Evolutionary conservation across 2,329 filamentous ascomycete species (phyloP), one percentile per base, ranked within the genome.

Genomic region (Mariannaea elegans): DNA sequence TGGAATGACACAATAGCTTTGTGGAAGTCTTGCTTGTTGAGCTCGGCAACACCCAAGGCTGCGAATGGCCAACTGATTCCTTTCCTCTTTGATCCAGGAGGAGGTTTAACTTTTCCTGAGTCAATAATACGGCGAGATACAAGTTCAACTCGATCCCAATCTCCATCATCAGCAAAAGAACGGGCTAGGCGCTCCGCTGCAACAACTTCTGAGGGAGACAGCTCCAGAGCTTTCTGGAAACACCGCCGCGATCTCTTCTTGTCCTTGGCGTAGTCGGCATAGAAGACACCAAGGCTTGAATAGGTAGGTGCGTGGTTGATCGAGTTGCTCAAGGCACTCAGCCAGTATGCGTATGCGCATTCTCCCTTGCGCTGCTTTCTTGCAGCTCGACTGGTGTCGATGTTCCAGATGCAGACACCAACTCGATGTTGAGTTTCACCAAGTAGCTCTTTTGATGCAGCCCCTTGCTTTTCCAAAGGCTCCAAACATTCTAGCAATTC

Each of bases 31-130:
- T 96, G 93, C 73, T 93, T 95, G 77, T 97, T 97, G 73, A 98
- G 85, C 75, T 98, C 93, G 1, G 97, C 94, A 14, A 97, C 93
- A 23, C 96, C 95, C 2, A 99, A 82, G 0, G 95, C 94, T 3
- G 94, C 93, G 73, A 93, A 97, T 2, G 95, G 95, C 95, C 95
- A 99, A 77, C 94, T 97, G 64, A 96, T 89, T 1, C 93, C 93
- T 76, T 92, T 94, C 69, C 91, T 90, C 82, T 96, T 97, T 1
- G 94, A 97, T 1, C 96, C 95, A 9, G 95, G 94, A 1, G 94
- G 88, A 21, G 93, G 92, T 66, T 90, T 91, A 38, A 94, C 92
- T 75, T 93, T 95, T 53, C 95, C 95, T n/a, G 94, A 97, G 63
- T 97, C 92, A 3, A 98, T 89, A 1, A 97, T 91, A 49, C 96